Evolutionary conservation across 2,329 filamentous ascomycete species (phyloP), one percentile per base, ranked within the genome.

Genomic region (Penicillium sp.): DNA sequence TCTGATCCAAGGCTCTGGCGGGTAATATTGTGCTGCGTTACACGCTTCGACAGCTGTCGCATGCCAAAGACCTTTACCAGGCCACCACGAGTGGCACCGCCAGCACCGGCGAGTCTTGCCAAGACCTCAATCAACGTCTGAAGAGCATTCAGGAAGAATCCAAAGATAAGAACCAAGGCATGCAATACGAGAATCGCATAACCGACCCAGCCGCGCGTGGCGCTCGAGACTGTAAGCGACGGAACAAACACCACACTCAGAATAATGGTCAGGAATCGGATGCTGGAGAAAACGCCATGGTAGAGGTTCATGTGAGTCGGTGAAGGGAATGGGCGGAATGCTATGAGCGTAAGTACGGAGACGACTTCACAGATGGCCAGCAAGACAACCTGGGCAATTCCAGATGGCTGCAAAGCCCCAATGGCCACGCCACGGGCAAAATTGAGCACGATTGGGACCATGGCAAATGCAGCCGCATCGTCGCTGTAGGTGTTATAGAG

Each of bases 401-500:
- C 93, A 27, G 88, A 94, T 1, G 87, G 85, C 66, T 98, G 93
- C 11, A 97, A 83, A 14, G 89, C 93, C 24, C 93, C 93, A 57
- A 98, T 87, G 16, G 89, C 88, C 54, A 97, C 83, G 47, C 89
- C 91, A 27, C 91, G 85, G 48, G 95, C 74, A 62, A 95, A 83
- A 4, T 86, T 95, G 49, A 97, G 75, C 27, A 94, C 74, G 13
- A 95, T 82, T 1, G 91, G 90, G 16, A 96, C 83, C 34, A 95
- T 77, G 6, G 91, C 89, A 67, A 95, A 98, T 0, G 88, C 84
- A 6, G 91, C 88, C 0, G 89, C 89, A 65, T 91, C 87, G 66
- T 98, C 93, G 20, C 87, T 93, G 67, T 95, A 97, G 0, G 93
- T 98, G 70, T 98, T 98, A 70, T 98, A 98, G 6, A 98, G 75